Conservation (phyloP, 1,284 basidiomycete genomes). For the Tylopilus microsporus region DNA sequence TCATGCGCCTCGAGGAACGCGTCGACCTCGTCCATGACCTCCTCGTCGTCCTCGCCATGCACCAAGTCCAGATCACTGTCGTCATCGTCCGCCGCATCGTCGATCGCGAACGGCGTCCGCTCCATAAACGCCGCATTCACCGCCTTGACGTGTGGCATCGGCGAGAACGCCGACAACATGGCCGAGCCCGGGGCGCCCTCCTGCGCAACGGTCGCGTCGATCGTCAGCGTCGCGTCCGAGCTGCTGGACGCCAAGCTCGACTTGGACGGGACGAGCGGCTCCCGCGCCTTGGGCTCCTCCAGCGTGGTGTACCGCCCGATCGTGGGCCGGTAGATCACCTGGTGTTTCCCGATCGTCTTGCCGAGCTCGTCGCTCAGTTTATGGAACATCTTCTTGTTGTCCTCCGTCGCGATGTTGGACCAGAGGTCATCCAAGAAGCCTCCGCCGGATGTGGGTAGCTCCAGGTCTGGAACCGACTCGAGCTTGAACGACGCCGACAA, state of each 20-base stretch:
- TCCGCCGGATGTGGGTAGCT: conserved; percentile 52
- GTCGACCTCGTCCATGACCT: conserved; percentile 89
- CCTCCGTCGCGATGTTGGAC: conserved; percentile 83
- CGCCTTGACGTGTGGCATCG: conserved; percentile 63
- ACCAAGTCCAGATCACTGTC: conserved; percentile 67
- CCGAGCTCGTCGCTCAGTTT: conserved; percentile 90
- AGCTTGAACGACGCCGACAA: conserved; percentile 83
- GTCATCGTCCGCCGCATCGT: conserved; percentile 79
- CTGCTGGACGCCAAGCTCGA: conserved; percentile 31
- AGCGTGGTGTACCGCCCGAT: conserved; percentile 80
- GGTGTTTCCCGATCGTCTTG: conserved; percentile 87
- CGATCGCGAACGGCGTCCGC: conserved; percentile 88
- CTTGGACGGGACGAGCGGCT: conserved; percentile 75
- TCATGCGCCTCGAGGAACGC: conserved; percentile 90
- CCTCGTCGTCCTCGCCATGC: conserved; percentile 64
- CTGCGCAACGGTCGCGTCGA: conserved; percentile 30
- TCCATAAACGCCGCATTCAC: conserved; percentile 84
- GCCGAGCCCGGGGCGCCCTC: conserved; percentile 29
- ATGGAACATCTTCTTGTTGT: conserved; percentile 81
- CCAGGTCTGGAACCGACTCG: conserved; percentile 63
- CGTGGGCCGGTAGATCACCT: conserved; percentile 75
- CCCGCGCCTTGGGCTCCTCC: conserved; percentile 83
- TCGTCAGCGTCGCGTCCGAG: conserved; percentile 29
- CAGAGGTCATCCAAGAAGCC: conserved; percentile 81
- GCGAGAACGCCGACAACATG: conserved; percentile 24